Evolutionary conservation across 2,329 filamentous ascomycete genomes (phyloP).

Genomic region (Fusarium lateritium): DNA sequence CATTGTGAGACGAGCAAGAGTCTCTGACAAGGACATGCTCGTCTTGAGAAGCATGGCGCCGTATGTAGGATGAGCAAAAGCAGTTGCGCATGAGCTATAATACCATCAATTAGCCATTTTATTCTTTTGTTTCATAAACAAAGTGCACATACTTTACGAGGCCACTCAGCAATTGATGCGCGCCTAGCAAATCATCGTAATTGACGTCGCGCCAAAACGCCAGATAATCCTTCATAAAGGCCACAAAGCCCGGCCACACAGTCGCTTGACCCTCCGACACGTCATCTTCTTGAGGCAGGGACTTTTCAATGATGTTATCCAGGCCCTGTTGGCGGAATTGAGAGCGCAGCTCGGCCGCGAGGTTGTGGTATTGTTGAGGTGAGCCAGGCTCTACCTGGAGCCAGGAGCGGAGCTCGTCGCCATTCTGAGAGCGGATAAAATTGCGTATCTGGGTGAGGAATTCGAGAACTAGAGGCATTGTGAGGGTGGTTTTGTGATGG

Average conservation of each 20-base stretch:
- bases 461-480: slow-evolving; percentile 75
- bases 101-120: slow-evolving; percentile 9
- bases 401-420: slow-evolving; percentile 75
- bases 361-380: slow-evolving; percentile 75
- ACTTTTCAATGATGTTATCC: slow-evolving; percentile 73
- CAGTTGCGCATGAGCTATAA: slow-evolving; percentile 82
- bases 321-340: slow-evolving; percentile 68
- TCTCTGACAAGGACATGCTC: slow-evolving; percentile 84
- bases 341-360: slow-evolving; percentile 76
- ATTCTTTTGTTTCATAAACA: background rate
- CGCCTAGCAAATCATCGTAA: slow-evolving; percentile 79
- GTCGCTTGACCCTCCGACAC: slow-evolving; percentile 74
- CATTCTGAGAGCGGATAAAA: slow-evolving; percentile 73
- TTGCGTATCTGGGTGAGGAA: slow-evolving; percentile 76
- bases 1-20: slow-evolving; percentile 87
- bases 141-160: slow-evolving; percentile 77
- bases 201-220: slow-evolving; percentile 86
- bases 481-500: slow-evolving; percentile 4
- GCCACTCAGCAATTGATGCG: slow-evolving; percentile 81
- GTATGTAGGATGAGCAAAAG: slow-evolving; percentile 83
- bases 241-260: slow-evolving; percentile 81
- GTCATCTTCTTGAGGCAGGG: slow-evolving; percentile 76
- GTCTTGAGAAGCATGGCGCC: slow-evolving; percentile 87
- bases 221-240: slow-evolving; percentile 86
- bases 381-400: slow-evolving; percentile 82